phyloP scores from a whole-genome alignment of 202 grass and related monocot genomes.

The Hordeum pubiflorum region DNA sequence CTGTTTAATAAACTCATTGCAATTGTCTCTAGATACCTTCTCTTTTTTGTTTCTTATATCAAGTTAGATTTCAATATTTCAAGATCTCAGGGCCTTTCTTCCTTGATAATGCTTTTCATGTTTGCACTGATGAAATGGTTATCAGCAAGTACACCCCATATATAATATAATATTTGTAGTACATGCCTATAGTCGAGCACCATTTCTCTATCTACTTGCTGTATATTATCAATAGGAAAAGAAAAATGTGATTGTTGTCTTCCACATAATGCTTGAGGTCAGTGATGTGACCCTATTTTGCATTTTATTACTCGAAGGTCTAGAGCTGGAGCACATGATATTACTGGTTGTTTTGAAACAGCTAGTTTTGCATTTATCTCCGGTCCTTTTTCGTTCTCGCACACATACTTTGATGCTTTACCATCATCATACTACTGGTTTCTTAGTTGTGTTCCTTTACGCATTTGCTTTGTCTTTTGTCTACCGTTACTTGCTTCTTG shows the following conservation, averaged over 20 bases:
- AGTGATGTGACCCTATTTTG: neutral
- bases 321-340: neutral
- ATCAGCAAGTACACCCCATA: neutral
- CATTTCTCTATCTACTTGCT: neutral
- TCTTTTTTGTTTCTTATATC: neutral
- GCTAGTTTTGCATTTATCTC: neutral
- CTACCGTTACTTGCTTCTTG: slow-evolving; percentile 8
- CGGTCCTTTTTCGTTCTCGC: neutral
- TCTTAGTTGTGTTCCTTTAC: neutral
- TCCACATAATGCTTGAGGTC: neutral
- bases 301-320: neutral
- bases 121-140: neutral
- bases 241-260: neutral
- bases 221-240: neutral
- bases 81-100: neutral
- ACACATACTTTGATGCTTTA: slow-evolving; percentile 2
- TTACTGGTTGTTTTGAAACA: slow-evolving; percentile 2
- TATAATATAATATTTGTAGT: neutral
- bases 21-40: neutral
- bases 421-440: neutral
- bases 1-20: neutral
- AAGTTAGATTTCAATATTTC: neutral
- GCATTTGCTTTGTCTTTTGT: neutral
- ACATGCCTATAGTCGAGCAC: neutral
- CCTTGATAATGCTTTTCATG: slow-evolving; percentile 10